Evolutionary conservation across 2,329 filamentous ascomycete species (phyloP), one percentile per base, ranked within the genome.

Genomic region (Sclerotinia trifoliorum): DNA sequence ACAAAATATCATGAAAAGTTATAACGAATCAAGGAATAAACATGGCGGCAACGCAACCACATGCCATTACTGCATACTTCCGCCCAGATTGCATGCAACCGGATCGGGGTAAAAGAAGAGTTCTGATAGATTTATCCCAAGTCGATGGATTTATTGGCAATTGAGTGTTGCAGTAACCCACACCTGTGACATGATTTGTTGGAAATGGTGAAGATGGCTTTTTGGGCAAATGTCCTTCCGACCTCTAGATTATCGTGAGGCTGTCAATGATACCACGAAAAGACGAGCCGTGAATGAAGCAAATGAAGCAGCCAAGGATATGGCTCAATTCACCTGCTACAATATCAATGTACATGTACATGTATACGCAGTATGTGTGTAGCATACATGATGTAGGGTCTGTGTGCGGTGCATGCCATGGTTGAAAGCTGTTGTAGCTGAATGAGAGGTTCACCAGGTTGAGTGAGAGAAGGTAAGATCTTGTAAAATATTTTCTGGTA

Each of bases 201-300:
- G 42, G 42, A 35, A 42, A 29, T 42, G 52, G 17, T 24, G 17
- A 58, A 66, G 19, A 44, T 26, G 55, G 56, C 24, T 24, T 67
- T 52, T 67, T 62, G 65, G 65, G 56, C 56, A 67, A 32, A 52
- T 54, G 44, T 54, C 51, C 65, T 42, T 66, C 54, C 29, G 42
- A 52, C 46, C 49, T 67, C 35, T 67, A 24, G 39, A 67, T 67
- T 67, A 67, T 62, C 56, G 65, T 67, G 65, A 67, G 65, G 46
- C 56, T 39, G 48, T 39, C 48, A 65, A 44, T 46, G 56, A 62
- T 62, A 62, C 62, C 13, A 54, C 65, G 56, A 15, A 29, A 42
- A 49, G 5, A 15, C 15, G 64, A 61, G 64, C 54, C 55, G 54
- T 52, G 42, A 66, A 52, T 61, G 29, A 29, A 29, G 29, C 5